Evolutionary conservation across 306 rosid species (phyloP).

Genomic region (Cucumis cinereus): DNA sequence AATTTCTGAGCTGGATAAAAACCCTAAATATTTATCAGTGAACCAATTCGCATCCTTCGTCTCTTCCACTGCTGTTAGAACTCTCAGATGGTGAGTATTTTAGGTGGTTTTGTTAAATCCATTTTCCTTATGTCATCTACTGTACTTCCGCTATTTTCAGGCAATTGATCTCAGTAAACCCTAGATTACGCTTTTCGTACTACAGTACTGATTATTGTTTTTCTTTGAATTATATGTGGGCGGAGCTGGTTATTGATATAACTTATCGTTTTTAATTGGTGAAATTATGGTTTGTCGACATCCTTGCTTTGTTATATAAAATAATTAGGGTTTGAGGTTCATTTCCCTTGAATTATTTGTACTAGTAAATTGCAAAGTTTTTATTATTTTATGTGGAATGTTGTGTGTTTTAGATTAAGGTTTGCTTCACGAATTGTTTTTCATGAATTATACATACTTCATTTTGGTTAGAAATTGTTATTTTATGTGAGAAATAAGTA

Average conservation of each 20-base stretch:
- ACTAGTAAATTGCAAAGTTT: neutral
- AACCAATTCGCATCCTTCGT: neutral
- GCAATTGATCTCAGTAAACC: slow-evolving; percentile 4
- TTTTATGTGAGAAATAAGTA: slow-evolving; percentile 8
- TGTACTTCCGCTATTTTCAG: neutral
- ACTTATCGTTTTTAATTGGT: neutral
- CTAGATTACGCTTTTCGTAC: slow-evolving; percentile 1
- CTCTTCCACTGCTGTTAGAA: neutral
- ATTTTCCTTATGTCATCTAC: neutral
- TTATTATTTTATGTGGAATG: slow-evolving; percentile 7
- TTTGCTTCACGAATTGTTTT: neutral
- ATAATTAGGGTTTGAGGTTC: slow-evolving; percentile 10
- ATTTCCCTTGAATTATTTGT: neutral
- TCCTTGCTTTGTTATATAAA: neutral
- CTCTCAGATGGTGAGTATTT: neutral
- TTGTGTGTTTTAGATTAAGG: neutral
- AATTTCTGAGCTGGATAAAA: slow-evolving; percentile 2
- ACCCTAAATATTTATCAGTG: slow-evolving; percentile 7
- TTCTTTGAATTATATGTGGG: neutral
- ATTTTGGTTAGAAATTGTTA: neutral
- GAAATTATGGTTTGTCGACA: neutral
- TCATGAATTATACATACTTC: neutral
- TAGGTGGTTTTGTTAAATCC: neutral
- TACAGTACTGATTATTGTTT: neutral
- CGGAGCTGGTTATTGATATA: neutral